Evolutionary conservation across 768 basidiomycete species (phyloP), one percentile per base, ranked within the genome.

Genomic region (Collybiopsis luxurians): DNA sequence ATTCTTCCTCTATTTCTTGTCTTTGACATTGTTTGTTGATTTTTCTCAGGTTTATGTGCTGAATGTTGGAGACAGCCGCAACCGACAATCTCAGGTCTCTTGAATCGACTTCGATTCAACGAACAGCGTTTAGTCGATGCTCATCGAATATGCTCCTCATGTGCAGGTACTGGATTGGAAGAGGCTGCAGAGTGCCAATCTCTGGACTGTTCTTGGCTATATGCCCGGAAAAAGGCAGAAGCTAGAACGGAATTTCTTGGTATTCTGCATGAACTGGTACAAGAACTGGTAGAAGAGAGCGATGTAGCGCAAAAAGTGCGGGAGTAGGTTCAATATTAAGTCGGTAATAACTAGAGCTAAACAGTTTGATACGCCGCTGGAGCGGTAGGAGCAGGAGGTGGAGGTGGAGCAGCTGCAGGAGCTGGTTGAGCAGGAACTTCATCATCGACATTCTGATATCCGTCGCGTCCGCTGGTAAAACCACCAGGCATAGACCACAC

Each of bases 151-250:
- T 98, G 95, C 66, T 73, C 75, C 7, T 83, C 86, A 2, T 98
- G 95, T 67, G 74, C 85, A 3, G 72, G 73, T 2, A 77, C 75
- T 0, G 76, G 85, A 2, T 70, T 75, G 3, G 72, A 70, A 12
- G 91, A 92, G 55, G 77, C 79, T 0, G 80, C 86, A 45, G 69
- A 79, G 31, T 98, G 95, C 70, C 85, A 89, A 64, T 92, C 91
- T 7, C 73, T 91, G 45, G 94, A 97, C 65, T 98, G 95, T 67
- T 81, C 87, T 0, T 89, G 91, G 84, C 69, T 94, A 31, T 97
- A 84, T 62, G 81, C 86, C 28, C 76, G 92, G 34, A 82, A 79
- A 59, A 86, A 83, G 62, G 75, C 79, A 4, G 84, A 87, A 49
- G 66, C 67, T 24, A 73, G 71, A 53, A 61, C 72, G 44, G 73